A percentile compares a stretch with the other conserved stretches of the same genome.
Conservation (phyloP, 805 yeast genomes). For the Wickerhamiella lipophila region DNA sequence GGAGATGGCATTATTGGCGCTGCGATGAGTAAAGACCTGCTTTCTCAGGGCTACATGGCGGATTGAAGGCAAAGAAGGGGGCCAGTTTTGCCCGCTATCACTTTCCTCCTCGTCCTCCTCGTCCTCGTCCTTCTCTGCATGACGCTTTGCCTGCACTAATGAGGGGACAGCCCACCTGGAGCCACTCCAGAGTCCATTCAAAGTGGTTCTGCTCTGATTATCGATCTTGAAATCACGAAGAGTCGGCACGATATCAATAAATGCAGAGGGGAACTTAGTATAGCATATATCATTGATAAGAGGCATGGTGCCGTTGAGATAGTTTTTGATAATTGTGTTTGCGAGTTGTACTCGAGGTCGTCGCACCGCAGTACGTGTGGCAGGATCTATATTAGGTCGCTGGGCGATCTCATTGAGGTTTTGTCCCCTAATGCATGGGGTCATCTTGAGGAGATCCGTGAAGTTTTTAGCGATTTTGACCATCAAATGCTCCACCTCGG, state of each 20-base stretch:
- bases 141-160: constrained; percentile 1
- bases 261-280: constrained; percentile 25
- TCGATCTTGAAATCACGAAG: constrained; percentile 16
- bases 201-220: constrained; percentile 7
- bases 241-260: constrained; percentile 3
- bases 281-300: constrained; percentile 44
- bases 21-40: constrained; percentile 66
- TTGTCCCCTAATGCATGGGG: constrained; percentile 39
- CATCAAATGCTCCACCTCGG: constrained; percentile 39
- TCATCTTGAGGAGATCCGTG: constrained; percentile 38
- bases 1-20: background rate
- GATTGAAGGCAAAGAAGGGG: constrained; percentile 64
- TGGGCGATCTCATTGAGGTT: constrained; percentile 29
- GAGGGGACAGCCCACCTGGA: background rate
- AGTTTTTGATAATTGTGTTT: constrained; percentile 42
- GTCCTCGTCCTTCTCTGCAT: background rate
- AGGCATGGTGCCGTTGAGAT: constrained; percentile 37
- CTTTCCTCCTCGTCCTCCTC: background rate
- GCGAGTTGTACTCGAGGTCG: constrained; percentile 49
- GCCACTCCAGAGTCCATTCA: constrained; percentile 1
- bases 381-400: constrained; percentile 28
- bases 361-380: constrained; percentile 38
- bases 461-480: constrained; percentile 41
- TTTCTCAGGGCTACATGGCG: constrained; percentile 44
- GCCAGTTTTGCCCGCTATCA: constrained; percentile 27